Evolutionary conservation across 2,329 filamentous ascomycete species (phyloP), one percentile per base, ranked within the genome.

Genomic region (Diaporthe batatas): DNA sequence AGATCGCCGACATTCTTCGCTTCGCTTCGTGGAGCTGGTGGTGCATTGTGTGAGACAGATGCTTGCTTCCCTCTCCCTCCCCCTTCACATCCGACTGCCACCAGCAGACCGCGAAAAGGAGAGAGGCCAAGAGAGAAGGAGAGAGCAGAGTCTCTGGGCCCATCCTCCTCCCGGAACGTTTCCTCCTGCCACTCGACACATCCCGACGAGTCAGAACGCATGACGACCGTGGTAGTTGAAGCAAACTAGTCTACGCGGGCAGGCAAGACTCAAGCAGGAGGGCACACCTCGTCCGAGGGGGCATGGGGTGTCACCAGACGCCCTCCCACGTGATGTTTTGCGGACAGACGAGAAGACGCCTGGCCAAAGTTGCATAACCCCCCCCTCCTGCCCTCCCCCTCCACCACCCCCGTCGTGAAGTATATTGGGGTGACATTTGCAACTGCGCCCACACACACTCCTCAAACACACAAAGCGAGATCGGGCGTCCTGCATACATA

Each of bases 321-420:
- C 62, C 62, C 14, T 67, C 47, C 32, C 44, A 70, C 55, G 68
- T 62, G 68, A 70, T 58, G 68, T 32, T 21, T 53, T 67, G 62
- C 32, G 25, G n/a, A 36, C 32, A 49, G 25, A 55, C 23, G 39
- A 42, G 39, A 49, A 39, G n/a, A 65, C 10, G n/a, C 47, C 47
- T 25, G 47, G 47, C 47, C 36, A 39, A 39, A 53, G 32, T 39
- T 53, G 47, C 47, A 53, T 49, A 18, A 25, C 29, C 32, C 12
- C 44, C 59, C 21, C 44, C 16, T 39, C 36, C 10, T 39, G 12
- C 6, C 6, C 11, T 11, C 23, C 58, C 4, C 2, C 25, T 32
- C 42, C 18, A 32, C 42, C 59, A 32, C 29, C 42, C 14, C 42
- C 12, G 23, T 21, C n/a, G 14, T n/a, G 49, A n/a, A 44, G 3